Evolutionary conservation across 257 asterid species (phyloP).

Genomic region (Penstemon davidsonii): DNA sequence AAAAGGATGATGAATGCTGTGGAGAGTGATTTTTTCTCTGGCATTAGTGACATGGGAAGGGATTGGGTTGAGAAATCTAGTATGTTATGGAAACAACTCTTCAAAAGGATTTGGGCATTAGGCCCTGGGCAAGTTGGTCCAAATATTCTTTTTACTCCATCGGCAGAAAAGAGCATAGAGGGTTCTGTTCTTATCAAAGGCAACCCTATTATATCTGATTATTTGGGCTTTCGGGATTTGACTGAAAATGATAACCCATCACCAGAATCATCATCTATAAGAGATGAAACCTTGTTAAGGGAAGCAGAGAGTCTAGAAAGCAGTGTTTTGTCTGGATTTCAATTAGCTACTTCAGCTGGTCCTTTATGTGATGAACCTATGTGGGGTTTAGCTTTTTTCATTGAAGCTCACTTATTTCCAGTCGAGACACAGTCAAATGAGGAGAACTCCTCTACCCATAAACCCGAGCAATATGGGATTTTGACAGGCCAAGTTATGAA

Average conservation of each 20-base stretch:
- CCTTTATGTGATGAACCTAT: slow-evolving; percentile 94
- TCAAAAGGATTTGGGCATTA: slow-evolving; percentile 87
- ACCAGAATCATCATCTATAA: slow-evolving; percentile 35
- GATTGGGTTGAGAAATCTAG: slow-evolving; percentile 62
- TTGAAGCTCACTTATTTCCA: slow-evolving; percentile 63
- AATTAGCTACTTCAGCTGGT: slow-evolving; percentile 86
- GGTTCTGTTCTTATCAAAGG: slow-evolving; percentile 69
- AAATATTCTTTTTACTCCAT: slow-evolving; percentile 74
- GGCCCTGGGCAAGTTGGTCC: slow-evolving; percentile 95
- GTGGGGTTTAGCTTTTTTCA: slow-evolving; percentile 85
- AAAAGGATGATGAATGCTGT: slow-evolving; percentile 73
- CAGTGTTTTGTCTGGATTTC: slow-evolving; percentile 89
- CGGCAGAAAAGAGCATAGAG: slow-evolving; percentile 37
- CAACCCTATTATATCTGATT: slow-evolving; percentile 62
- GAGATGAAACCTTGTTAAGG: slow-evolving; percentile 41
- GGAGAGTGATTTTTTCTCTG: slow-evolving; percentile 51
- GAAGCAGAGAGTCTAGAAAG: slow-evolving; percentile 81
- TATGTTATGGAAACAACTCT: slow-evolving; percentile 52
- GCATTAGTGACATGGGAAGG: slow-evolving; percentile 42
- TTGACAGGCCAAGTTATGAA: slow-evolving; percentile 88
- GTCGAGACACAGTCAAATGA: slow-evolving; percentile 40
- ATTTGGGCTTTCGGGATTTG: slow-evolving; percentile 53
- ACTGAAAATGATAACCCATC: slow-evolving; percentile 28
- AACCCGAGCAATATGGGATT: slow-evolving; percentile 67
- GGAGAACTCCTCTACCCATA: slow-evolving; percentile 42